These are phyloP conservation scores for Calamus simplicifolius DNA, from an alignment of 176 grass and related monocot species.

Conservation along the genomic window DNA sequence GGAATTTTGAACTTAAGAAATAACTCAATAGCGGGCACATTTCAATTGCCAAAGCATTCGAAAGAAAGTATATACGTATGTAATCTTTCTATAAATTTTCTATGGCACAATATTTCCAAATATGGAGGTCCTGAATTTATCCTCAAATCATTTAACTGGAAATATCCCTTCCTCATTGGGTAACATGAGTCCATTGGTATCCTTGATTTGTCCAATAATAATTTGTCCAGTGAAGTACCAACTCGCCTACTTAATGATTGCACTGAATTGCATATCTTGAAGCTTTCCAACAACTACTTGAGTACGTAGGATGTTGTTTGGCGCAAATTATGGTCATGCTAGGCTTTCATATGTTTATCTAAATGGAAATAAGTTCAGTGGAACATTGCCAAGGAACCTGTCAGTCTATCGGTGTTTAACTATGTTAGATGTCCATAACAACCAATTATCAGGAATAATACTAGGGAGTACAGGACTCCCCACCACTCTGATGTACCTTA, in stretches of 20 bases:
- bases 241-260: not conserved
- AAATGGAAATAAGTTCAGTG: slow-evolving; percentile 6
- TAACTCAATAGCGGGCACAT: slow-evolving; percentile 16
- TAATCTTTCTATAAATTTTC: slow-evolving; percentile 14
- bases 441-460: no score
- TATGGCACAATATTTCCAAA: slow-evolving; percentile 23
- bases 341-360: not conserved
- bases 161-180: slow-evolving; percentile 14
- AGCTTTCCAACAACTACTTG: slow-evolving; percentile 5
- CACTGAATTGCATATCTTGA: not conserved
- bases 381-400: not conserved
- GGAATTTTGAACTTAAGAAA: slow-evolving; percentile 12
- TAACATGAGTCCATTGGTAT: not conserved
- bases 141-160: slow-evolving; percentile 11
- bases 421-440: no score
- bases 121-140: not conserved
- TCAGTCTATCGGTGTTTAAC: no score
- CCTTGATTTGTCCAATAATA: slow-evolving; percentile 21
- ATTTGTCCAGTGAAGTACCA: slow-evolving; percentile 9
- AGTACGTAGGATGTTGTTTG: not conserved
- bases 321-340: not conserved
- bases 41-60: not conserved
- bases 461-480: no score
- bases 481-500: no score
- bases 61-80: slow-evolving; percentile 1